These are phyloP conservation scores for Xanthoconium separans DNA, from an alignment of 1,284 basidiomycete species.

Conservation along the genomic window DNA sequence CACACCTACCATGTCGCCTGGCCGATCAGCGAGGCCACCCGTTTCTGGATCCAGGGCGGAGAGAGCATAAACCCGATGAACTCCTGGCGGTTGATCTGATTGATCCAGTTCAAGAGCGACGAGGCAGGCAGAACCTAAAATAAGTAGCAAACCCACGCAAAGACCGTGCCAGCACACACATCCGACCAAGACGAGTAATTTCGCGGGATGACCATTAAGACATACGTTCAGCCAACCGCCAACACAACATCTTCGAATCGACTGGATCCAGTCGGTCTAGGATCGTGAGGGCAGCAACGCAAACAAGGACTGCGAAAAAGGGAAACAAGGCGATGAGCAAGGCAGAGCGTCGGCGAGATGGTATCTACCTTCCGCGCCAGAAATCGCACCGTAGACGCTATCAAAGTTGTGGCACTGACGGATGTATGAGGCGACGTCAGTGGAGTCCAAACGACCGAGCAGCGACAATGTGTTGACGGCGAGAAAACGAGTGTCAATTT, in stretches of 20 bases:
- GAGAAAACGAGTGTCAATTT: too few species aligned
- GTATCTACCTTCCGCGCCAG: conserved; percentile 76
- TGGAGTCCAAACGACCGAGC: too few species aligned
- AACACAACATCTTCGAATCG: conserved; percentile 29
- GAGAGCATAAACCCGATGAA: neutral
- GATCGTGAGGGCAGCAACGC: too few species aligned
- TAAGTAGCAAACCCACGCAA: conserved; percentile 87
- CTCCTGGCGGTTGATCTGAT: conserved; percentile 30
- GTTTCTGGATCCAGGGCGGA: too few species aligned
- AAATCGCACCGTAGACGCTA: conserved; percentile 31
- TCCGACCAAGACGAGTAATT: conserved; percentile 57
- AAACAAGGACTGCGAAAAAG: too few species aligned
- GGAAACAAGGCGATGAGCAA: too few species aligned
- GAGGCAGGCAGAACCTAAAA: conserved; percentile 95
- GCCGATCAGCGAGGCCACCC: too few species aligned
- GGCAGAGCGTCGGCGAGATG: too few species aligned
- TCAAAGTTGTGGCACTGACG: conserved; percentile 67
- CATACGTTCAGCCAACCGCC: conserved; percentile 47
- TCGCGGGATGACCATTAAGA: conserved; percentile 94
- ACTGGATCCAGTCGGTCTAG: too few species aligned
- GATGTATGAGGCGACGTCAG: conserved; percentile 52
- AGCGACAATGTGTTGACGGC: too few species aligned
- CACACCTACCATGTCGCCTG: too few species aligned
- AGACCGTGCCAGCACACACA: neutral
- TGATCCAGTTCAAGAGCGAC: conserved; percentile 64